A percentile compares a stretch with the other conserved stretches of the same genome.
Evolutionary conservation across 2,329 filamentous ascomycete genomes (phyloP).

Genomic region (Xylaria sp.): DNA sequence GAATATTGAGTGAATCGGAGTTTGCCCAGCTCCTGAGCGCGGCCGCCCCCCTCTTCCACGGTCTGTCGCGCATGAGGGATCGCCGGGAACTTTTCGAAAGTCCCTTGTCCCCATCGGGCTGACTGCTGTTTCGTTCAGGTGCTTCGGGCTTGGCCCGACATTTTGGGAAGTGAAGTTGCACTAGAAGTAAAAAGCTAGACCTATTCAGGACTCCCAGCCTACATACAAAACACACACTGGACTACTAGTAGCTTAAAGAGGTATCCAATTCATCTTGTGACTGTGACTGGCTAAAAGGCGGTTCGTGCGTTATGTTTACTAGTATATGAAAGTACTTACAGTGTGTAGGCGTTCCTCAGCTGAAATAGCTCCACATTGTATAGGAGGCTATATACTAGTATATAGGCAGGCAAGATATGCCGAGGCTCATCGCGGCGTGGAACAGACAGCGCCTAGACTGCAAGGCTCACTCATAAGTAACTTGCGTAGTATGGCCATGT

Average conservation of each 20-base stretch:
- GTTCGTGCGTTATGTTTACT: background rate
- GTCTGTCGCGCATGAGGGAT: background rate
- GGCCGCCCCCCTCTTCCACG: background rate
- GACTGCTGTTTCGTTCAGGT: conserved; percentile 4
- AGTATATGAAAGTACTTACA: background rate
- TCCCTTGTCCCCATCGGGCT: background rate
- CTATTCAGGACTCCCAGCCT: background rate
- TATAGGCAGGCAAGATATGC: conserved; percentile 19
- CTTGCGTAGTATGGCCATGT: too few species aligned
- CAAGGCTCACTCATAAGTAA: conserved; percentile 3
- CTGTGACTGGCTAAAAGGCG: background rate
- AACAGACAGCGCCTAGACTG: background rate
- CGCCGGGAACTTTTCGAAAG: background rate
- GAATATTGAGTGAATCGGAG: background rate
- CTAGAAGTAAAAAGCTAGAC: conserved; percentile 6
- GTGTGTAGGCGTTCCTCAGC: background rate
- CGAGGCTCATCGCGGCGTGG: conserved; percentile 17
- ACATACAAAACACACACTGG: background rate
- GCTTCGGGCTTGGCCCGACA: conserved; percentile 6
- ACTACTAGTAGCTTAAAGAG: background rate
- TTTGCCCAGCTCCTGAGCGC: background rate
- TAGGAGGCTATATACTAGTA: background rate
- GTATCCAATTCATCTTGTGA: background rate
- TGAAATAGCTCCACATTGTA: background rate
- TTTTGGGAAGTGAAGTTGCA: conserved; percentile 16